These are phyloP conservation scores for Ustilago curta DNA, from an alignment of 1,284 basidiomycete species.

Conservation along the genomic window DNA sequence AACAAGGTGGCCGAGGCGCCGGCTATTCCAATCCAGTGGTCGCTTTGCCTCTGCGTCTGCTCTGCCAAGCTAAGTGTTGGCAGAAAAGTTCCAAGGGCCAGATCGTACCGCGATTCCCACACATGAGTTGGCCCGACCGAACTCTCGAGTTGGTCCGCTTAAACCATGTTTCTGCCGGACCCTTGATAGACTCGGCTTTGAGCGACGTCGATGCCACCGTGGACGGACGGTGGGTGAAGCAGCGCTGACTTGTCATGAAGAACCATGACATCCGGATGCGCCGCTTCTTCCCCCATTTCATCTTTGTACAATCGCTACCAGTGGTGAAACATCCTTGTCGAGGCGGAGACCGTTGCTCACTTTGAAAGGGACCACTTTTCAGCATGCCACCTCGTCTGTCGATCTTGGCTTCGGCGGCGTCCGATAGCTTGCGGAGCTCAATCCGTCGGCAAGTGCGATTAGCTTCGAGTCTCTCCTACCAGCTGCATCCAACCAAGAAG, in stretches of 20 bases:
- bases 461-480: slow-evolving; percentile 25
- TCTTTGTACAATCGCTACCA: neutral
- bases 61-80: too few species aligned
- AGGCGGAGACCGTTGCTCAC: neutral
- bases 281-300: neutral
- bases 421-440: neutral
- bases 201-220: neutral
- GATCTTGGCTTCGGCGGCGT: neutral
- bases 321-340: neutral
- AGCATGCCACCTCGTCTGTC: slow-evolving; percentile 17
- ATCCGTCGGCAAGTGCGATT: slow-evolving; percentile 5
- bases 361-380: neutral
- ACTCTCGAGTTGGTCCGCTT: slow-evolving; percentile 18
- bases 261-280: neutral
- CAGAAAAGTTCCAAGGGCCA: too few species aligned
- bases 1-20: slow-evolving; percentile 27
- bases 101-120: too few species aligned
- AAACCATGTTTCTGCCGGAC: neutral
- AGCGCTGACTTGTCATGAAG: neutral
- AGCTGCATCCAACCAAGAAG: slow-evolving; percentile 34
- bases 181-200: slow-evolving; percentile 5
- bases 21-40: slow-evolving; percentile 23
- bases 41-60: too few species aligned
- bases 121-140: slow-evolving; percentile 20
- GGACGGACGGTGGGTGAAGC: neutral